Conservation (phyloP, 805 yeast genomes). For the Grigorovia yakushimaensis region DNA sequence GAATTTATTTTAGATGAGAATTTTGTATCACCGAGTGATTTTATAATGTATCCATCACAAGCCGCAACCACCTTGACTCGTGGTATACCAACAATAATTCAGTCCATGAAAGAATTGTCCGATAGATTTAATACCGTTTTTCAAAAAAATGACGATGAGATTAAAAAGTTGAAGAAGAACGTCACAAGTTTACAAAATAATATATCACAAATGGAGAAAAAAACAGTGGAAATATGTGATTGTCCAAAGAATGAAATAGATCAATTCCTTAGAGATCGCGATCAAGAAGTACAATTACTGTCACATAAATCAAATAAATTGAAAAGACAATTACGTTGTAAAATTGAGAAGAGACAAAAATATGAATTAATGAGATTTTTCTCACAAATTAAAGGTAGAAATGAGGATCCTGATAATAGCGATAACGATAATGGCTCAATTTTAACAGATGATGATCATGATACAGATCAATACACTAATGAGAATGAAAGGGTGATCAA, state of each 20-base stretch:
- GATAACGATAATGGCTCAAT: neutral
- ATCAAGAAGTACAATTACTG: conserved; percentile 34
- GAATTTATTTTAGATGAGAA: conserved; percentile 33
- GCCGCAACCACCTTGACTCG: conserved; percentile 25
- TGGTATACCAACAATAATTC: conserved; percentile 21
- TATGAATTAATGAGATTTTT: conserved; percentile 9
- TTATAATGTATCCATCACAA: conserved; percentile 22
- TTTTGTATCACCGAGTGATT: conserved; percentile 11
- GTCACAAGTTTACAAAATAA: conserved; percentile 16
- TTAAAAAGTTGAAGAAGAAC: conserved; percentile 26
- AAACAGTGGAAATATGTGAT: neutral
- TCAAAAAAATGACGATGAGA: conserved; percentile 35
- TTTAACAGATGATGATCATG: conserved; percentile 6
- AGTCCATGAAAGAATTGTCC: conserved; percentile 34
- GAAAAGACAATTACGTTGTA: conserved; percentile 19
- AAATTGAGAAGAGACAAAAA: conserved; percentile 26
- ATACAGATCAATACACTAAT: neutral
- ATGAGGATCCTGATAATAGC: neutral
- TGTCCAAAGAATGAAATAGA: neutral
- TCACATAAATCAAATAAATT: conserved; percentile 8
- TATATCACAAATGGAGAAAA: conserved; percentile 40
- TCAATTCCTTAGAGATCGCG: conserved; percentile 16
- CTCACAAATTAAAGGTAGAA: neutral
- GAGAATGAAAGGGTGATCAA: neutral
- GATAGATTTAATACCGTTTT: conserved; percentile 44